Evolutionary conservation across 768 basidiomycete species (phyloP).

Genomic region (Naganishia randhawae): DNA sequence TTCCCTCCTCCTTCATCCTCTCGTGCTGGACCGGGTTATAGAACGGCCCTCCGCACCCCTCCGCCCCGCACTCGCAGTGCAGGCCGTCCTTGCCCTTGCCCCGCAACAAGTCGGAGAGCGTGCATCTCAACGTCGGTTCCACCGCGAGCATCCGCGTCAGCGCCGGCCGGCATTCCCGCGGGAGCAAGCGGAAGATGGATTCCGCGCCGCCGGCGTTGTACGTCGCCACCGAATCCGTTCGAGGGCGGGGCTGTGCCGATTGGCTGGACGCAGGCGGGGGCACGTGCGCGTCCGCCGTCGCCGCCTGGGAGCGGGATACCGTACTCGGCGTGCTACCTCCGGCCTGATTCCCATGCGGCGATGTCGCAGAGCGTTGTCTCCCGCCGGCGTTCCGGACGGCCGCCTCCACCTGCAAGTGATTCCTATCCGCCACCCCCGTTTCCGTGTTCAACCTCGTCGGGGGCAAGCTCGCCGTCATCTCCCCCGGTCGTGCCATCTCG

Average conservation of each 20-base stretch:
- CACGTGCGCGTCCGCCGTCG: not conserved
- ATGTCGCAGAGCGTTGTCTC: slow-evolving; percentile 25
- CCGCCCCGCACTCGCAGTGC: slow-evolving; percentile 69
- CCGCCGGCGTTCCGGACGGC: not conserved
- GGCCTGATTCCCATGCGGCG: slow-evolving; percentile 9
- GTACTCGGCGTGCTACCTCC: not conserved
- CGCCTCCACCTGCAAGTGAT: not conserved
- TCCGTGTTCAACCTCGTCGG: slow-evolving; percentile 39
- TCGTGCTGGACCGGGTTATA: slow-evolving; percentile 50
- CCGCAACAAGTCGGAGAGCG: slow-evolving; percentile 82
- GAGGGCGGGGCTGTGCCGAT: slow-evolving; percentile 13
- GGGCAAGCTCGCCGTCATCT: slow-evolving; percentile 64
- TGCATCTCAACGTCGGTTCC: slow-evolving; percentile 82
- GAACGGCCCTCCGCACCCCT: slow-evolving; percentile 52
- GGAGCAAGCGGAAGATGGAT: slow-evolving; percentile 91
- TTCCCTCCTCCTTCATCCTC: slow-evolving; percentile 20
- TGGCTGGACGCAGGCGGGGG: slow-evolving; percentile 15
- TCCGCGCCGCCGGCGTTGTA: slow-evolving; percentile 73
- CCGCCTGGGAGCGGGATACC: not conserved
- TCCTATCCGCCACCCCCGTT: slow-evolving; percentile 5
- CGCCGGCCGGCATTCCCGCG: slow-evolving; percentile 83
- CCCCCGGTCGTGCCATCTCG: slow-evolving; percentile 68
- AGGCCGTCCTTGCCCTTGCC: slow-evolving; percentile 73
- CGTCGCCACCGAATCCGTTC: slow-evolving; percentile 51
- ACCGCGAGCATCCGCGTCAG: slow-evolving; percentile 90